phyloP scores from a whole-genome alignment of 306 rosid genomes.

The Mimosa pudica region DNA sequence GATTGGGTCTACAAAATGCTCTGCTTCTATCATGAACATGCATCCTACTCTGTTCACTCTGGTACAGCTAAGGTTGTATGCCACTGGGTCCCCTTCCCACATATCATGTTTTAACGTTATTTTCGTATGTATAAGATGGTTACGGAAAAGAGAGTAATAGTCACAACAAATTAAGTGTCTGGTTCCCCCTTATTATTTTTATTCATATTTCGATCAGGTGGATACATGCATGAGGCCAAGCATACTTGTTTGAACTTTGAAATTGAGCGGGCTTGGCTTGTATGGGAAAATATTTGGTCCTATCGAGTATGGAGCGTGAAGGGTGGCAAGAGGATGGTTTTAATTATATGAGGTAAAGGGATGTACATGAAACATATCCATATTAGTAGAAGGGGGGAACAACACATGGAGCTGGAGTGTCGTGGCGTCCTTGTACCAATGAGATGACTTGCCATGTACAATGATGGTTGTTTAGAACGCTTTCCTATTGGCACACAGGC shows the following conservation, averaged over 20 bases:
- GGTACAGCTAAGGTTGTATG: conserved; percentile 42
- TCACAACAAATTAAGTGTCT: too few relatives aligned
- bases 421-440: conserved; percentile 13
- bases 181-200: too few relatives aligned
- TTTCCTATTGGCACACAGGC: neutral
- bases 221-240: too few relatives aligned
- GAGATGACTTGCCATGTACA: conserved; percentile 25
- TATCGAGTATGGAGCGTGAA: too few relatives aligned
- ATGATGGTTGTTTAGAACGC: conserved; percentile 1
- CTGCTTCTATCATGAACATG: conserved; percentile 40
- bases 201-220: too few relatives aligned
- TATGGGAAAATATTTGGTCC: neutral
- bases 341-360: too few relatives aligned
- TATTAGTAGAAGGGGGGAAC: neutral
- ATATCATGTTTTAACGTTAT: neutral
- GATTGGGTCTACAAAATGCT: conserved; percentile 30
- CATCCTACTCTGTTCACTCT: conserved; percentile 29
- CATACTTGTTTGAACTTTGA: too few relatives aligned
- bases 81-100: conserved; percentile 14
- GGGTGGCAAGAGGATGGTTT: too few relatives aligned
- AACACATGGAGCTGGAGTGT: conserved; percentile 53
- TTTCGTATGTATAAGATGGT: too few relatives aligned
- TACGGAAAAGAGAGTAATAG: too few relatives aligned
- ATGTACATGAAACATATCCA: too few relatives aligned
- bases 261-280: neutral